Evolutionary conservation across 2,329 filamentous ascomycete species (phyloP).

Genomic region (Monosporascus sp.): DNA sequence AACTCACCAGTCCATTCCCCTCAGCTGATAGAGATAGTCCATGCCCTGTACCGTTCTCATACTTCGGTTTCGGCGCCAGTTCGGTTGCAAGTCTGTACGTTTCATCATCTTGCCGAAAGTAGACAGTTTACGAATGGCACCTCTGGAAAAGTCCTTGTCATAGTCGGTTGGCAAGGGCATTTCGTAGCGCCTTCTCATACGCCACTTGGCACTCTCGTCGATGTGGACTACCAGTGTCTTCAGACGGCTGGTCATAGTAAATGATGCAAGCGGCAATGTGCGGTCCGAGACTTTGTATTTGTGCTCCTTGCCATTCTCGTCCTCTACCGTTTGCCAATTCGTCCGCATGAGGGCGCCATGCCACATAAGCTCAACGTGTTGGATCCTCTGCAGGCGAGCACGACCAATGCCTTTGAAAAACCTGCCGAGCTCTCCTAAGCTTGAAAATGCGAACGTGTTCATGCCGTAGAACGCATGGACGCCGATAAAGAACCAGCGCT

Average conservation of each 20-base stretch:
- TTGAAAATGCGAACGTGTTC: slow-evolving; percentile 48
- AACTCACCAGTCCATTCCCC: slow-evolving; percentile 29
- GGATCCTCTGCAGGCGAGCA: slow-evolving; percentile 34
- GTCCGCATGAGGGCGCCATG: slow-evolving; percentile 12
- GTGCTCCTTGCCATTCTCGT: not conserved
- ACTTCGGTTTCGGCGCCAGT: slow-evolving; percentile 29
- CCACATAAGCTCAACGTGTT: slow-evolving; percentile 39
- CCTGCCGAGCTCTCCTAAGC: slow-evolving; percentile 44
- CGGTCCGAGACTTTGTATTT: slow-evolving; percentile 28
- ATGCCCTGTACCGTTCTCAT: slow-evolving; percentile 38
- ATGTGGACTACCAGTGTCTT: slow-evolving; percentile 35
- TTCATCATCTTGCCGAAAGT: slow-evolving; percentile 10
- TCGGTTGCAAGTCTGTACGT: slow-evolving; percentile 32
- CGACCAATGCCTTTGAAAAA: slow-evolving; percentile 38
- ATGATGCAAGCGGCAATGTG: slow-evolving; percentile 28
- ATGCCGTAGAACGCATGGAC: slow-evolving; percentile 40
- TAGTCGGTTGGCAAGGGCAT: slow-evolving; percentile 3
- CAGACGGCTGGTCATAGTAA: slow-evolving; percentile 33
- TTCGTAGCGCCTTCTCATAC: slow-evolving; percentile 35
- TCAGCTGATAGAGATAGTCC: slow-evolving; percentile 37
- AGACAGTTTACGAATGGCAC: slow-evolving; percentile 15
- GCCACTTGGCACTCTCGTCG: slow-evolving; percentile 26
- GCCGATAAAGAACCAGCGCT: slow-evolving; percentile 34
- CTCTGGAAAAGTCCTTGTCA: slow-evolving; percentile 4
- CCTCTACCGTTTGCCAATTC: slow-evolving; percentile 5